phyloP scores from a whole-genome alignment of 2,329 filamentous ascomycete species.

The Metarhizium anisopliae region DNA sequence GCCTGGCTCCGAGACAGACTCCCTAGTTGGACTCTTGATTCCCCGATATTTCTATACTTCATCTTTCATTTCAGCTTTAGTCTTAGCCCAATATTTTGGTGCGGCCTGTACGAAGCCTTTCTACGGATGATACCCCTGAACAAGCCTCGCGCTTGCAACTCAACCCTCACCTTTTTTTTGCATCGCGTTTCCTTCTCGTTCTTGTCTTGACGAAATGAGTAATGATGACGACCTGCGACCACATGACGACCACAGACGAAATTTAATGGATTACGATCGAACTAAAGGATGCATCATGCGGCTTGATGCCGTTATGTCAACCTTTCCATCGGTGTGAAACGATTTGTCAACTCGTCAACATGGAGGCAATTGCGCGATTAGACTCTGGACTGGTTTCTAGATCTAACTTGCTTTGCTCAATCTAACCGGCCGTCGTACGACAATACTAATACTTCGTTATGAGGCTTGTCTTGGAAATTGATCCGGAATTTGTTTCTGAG shows the following conservation, averaged over 20 bases:
- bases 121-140: constrained; percentile 14
- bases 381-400: constrained; percentile 20
- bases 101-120: constrained; percentile 14
- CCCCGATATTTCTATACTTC: constrained; percentile 13
- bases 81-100: constrained; percentile 11
- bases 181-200: constrained; percentile 19
- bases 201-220: constrained; percentile 37
- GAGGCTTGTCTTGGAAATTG: constrained; percentile 21
- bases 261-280: background rate
- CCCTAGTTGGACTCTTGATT: constrained; percentile 14
- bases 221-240: constrained; percentile 30
- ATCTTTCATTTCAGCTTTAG: constrained; percentile 9
- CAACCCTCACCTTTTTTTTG: constrained; percentile 29
- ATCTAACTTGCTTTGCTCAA: constrained; percentile 6
- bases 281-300: constrained; percentile 14
- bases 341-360: constrained; percentile 12
- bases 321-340: constrained; percentile 17
- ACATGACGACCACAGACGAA: constrained; percentile 15
- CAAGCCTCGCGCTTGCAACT: constrained; percentile 5
- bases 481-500: constrained; percentile 29
- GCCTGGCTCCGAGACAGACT: constrained; percentile 38
- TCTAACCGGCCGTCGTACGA: constrained; percentile 17
- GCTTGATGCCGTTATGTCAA: constrained; percentile 25
- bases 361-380: background rate
- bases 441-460: constrained; percentile 19